These are phyloP conservation scores for Globisporangium paddicum DNA, from an alignment of 352 stramenopile species.

Conservation along the genomic window DNA sequence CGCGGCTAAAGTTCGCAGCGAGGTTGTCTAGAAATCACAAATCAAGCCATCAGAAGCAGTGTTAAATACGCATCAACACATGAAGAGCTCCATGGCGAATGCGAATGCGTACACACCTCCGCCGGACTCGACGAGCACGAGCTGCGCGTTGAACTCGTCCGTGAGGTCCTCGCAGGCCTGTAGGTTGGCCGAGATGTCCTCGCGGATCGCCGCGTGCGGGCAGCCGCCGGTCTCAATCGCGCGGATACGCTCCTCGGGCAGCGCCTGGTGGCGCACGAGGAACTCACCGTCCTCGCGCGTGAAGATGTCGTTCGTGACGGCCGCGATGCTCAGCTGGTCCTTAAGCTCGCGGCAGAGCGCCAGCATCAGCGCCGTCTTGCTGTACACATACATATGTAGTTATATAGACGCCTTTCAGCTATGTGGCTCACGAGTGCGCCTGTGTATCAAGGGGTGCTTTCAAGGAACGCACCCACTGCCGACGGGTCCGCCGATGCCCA, in stretches of 20 bases:
- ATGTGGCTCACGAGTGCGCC: too few relatives aligned
- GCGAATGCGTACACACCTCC: conserved; percentile 46
- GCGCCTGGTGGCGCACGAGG: conserved; percentile 90
- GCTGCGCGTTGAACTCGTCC: conserved; percentile 72
- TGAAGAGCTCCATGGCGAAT: neutral
- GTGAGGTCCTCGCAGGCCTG: conserved; percentile 95
- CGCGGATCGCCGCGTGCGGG: conserved; percentile 95
- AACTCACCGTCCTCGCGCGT: conserved; percentile 98
- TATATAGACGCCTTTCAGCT: too few relatives aligned
- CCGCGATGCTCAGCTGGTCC: conserved; percentile 73
- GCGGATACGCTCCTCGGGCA: conserved; percentile 89
- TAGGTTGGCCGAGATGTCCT: conserved; percentile 97
- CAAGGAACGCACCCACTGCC: conserved; percentile 60
- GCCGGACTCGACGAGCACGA: conserved; percentile 89
- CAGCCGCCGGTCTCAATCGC: conserved; percentile 98
- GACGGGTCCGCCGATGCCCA: conserved; percentile 96
- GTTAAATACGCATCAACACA: neutral
- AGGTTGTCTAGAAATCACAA: conserved; percentile 89
- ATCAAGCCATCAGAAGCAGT: neutral
- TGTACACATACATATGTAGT: conserved; percentile 13
- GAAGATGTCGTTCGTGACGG: conserved; percentile 99
- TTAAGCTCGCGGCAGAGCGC: conserved; percentile 89
- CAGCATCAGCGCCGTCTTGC: conserved; percentile 95
- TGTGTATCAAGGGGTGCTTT: too few relatives aligned
- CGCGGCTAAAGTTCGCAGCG: conserved; percentile 95